phyloP scores from a whole-genome alignment of 1,139 yeast species.

The Suhomyces ambrosiae region DNA sequence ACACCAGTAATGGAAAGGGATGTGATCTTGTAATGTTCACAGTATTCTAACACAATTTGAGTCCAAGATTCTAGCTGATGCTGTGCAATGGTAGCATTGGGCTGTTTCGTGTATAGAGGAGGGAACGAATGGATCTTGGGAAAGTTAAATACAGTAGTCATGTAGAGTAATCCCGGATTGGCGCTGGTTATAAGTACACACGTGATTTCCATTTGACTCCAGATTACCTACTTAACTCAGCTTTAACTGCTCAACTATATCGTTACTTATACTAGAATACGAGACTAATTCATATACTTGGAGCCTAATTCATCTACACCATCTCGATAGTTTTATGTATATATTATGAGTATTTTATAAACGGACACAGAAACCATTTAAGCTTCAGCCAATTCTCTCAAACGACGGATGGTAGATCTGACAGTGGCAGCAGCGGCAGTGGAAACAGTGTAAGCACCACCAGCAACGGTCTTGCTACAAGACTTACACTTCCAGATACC shows the following conservation, averaged over 20 bases:
- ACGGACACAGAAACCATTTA: conserved; percentile 41
- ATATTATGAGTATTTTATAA: conserved; percentile 15
- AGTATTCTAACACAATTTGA: conserved; percentile 51
- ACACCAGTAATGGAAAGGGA: conserved; percentile 37
- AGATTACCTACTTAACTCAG: too few species aligned
- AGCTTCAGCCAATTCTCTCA: conserved; percentile 99
- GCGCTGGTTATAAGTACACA: neutral
- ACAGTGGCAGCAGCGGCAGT: conserved; percentile 99
- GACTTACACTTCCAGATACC: conserved; percentile 99
- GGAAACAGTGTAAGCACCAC: conserved; percentile 99
- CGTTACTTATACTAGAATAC: too few species aligned
- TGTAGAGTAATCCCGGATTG: neutral
- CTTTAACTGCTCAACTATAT: too few species aligned
- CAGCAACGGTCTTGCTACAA: conserved; percentile 96
- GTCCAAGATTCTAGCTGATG: conserved; percentile 65
- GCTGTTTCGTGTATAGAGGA: conserved; percentile 89
- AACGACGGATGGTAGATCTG: conserved; percentile 99
- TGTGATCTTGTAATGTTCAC: conserved; percentile 55
- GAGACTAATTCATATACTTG: too few species aligned
- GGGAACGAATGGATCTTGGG: conserved; percentile 87
- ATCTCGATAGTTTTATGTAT: conserved; percentile 13
- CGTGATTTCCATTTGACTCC: neutral
- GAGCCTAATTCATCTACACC: too few species aligned
- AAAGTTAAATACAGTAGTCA: conserved; percentile 34
- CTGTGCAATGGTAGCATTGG: conserved; percentile 74